Evolutionary conservation across 2,329 filamentous ascomycete genomes (phyloP), one percentile per base, ranked within the genome.

Genomic region (Blastomyces silverae): DNA sequence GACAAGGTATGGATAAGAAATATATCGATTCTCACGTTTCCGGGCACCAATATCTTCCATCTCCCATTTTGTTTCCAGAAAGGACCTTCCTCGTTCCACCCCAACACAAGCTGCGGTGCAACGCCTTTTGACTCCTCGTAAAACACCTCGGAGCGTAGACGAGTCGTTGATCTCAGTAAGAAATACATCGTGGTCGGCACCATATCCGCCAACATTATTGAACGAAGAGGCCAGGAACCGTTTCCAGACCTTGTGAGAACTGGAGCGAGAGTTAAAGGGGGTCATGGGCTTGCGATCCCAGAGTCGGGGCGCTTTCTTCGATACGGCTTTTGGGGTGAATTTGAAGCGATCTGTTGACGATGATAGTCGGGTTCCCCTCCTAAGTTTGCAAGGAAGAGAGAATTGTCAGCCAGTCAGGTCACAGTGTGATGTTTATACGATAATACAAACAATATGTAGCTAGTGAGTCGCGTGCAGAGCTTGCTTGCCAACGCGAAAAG

Each of bases 241-340:
- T 68, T 80, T 81, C 79, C 79, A 81, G 64, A 81, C 72, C 64
- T 79, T 81, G 60, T 77, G 77, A 50, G 78, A 72, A 52, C 77
- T 78, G 52, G 75, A 72, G 13, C 77, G 76, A 17, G 74, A 69
- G 48, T 73, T 67, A 60, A 78, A 76, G 3, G 79, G 74, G 6
- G 76, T 79, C 3, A 78, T 75, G 22, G 78, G 78, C 64, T 77
- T 77, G 65, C 79, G 78, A 64, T 80, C 79, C 79, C 79, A 80
- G 65, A 77, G 68, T 64, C 76, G 77, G 39, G 77, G 77, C 46
- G 71, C 66, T 42, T 71, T 70, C 57, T 70, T 73, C n/a, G 46
- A 50, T 42, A 71, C 70, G 59, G 76, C 76, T 62, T 74, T 70
- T 11, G 79, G 79, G n/a, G 79, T 79, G 64, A 80, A 80, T 25